Conservation (phyloP, 192 early-diverging fungal species). For the Backusella morwellensis region DNA sequence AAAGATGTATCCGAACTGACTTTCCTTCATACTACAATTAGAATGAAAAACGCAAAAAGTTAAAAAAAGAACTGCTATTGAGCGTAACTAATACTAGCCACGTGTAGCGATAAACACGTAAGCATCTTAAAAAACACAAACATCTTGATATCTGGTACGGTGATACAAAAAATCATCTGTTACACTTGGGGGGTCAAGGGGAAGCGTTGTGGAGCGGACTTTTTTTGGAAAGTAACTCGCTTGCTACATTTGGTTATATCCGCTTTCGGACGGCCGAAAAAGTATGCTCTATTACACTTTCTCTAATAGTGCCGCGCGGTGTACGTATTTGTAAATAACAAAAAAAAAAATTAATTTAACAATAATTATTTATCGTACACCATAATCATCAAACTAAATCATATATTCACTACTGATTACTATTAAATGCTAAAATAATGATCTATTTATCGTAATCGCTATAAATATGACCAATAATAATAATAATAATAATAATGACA, state of each 20-base stretch:
- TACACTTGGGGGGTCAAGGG: background rate
- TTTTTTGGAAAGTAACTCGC: background rate
- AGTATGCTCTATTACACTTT: background rate
- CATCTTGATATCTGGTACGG: background rate
- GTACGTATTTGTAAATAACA: background rate
- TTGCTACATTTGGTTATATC: background rate
- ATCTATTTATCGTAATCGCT: background rate
- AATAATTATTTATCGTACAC: background rate
- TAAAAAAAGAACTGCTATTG: background rate
- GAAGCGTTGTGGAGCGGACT: background rate
- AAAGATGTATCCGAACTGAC: background rate
- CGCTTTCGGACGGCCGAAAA: background rate
- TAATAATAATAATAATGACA: background rate
- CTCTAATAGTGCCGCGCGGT: background rate
- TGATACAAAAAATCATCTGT: background rate
- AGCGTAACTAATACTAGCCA: background rate
- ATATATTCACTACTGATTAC: background rate
- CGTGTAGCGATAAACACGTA: background rate
- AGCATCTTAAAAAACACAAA: background rate
- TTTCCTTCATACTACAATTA: background rate
- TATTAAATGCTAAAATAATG: background rate
- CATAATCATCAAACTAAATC: background rate
- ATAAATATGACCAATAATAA: background rate
- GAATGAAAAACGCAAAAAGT: background rate
- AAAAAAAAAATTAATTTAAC: background rate